Percentiles rank a stretch among this genome's conserved stretches.
Conservation (phyloP, 208 protist species). For the Crithidia expoeki region DNA sequence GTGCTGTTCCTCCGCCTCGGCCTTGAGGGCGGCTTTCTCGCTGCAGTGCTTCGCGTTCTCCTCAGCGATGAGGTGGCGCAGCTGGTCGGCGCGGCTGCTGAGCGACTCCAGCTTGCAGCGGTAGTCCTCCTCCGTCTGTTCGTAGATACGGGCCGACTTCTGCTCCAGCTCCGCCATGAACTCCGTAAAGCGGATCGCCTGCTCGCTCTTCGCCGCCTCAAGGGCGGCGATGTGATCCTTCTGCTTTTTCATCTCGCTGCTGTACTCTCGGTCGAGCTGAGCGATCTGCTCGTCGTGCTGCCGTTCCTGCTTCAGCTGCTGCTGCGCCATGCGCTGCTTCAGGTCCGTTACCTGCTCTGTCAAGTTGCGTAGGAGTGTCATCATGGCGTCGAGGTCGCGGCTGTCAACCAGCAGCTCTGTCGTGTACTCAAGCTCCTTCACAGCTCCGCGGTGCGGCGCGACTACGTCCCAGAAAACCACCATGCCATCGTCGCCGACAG, state of each 20-base stretch:
- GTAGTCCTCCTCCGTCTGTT: conserved; percentile 91
- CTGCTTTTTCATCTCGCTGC: conserved; percentile 72
- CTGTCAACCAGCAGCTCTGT: conserved; percentile 95
- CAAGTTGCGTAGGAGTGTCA: conserved; percentile 62
- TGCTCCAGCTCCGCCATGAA: conserved; percentile 89
- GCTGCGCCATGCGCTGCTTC: conserved; percentile 93
- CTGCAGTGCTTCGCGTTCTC: conserved; percentile 60
- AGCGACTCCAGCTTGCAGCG: conserved; percentile 90
- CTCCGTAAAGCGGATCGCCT: conserved; percentile 96
- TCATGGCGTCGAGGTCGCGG: conserved; percentile 91
- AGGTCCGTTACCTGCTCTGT: conserved; percentile 91
- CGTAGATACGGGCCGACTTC: conserved; percentile 57
- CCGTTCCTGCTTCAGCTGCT: conserved; percentile 94
- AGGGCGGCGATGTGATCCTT: conserved; percentile 72
- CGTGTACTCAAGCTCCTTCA: conserved; percentile 86
- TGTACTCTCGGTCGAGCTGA: conserved; percentile 88
- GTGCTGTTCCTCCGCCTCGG: conserved; percentile 43
- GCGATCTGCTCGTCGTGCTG: conserved; percentile 93
- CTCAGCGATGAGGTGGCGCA: conserved; percentile 79
- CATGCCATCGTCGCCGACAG: conserved; percentile 93
- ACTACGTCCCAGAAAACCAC: conserved; percentile 92
- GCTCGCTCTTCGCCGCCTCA: conserved; percentile 88
- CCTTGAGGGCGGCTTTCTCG: conserved; percentile 54
- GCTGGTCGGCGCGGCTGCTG: conserved; percentile 73
- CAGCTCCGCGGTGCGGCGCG: conserved; percentile 83